phyloP scores from a whole-genome alignment of 805 yeast genomes.

The Pichia thaimueangensis region DNA sequence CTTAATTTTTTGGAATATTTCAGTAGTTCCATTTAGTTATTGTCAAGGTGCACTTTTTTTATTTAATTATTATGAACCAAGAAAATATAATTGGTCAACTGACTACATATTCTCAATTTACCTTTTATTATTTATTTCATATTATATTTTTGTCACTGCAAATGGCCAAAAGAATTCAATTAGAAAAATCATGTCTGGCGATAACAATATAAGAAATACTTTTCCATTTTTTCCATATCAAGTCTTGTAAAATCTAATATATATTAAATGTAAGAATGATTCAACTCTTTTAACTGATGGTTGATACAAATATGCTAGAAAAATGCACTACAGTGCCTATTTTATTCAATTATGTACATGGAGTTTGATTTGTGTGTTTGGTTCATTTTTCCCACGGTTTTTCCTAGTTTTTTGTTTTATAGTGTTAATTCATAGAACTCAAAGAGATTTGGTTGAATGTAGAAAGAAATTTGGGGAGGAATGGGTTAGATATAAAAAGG shows the following conservation, averaged over 20 bases:
- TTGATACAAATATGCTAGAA: slow-evolving; percentile 91
- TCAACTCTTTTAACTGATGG: slow-evolving; percentile 84
- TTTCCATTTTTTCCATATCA: slow-evolving; percentile 92
- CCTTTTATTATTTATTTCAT: slow-evolving; percentile 55
- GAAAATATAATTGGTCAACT: slow-evolving; percentile 70
- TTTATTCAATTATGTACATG: slow-evolving; percentile 81
- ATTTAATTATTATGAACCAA: slow-evolving; percentile 76
- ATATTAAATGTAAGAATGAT: slow-evolving; percentile 80
- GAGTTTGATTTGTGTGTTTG: slow-evolving; percentile 87
- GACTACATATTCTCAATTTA: slow-evolving; percentile 52
- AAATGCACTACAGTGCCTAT: slow-evolving; percentile 93
- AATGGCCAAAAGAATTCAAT: slow-evolving; percentile 94
- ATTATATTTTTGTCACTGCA: slow-evolving; percentile 90
- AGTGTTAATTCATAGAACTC: slow-evolving; percentile 82
- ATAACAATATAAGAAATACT: slow-evolving; percentile 65
- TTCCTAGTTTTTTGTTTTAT: slow-evolving; percentile 86
- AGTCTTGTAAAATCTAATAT: slow-evolving; percentile 74
- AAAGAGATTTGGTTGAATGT: slow-evolving; percentile 83
- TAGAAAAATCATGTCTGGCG: slow-evolving; percentile 79
- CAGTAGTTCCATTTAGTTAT: slow-evolving; percentile 97
- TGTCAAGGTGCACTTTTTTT: slow-evolving; percentile 87
- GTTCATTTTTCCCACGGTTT: slow-evolving; percentile 90
- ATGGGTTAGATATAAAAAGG: slow-evolving; percentile 80
- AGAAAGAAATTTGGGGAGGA: slow-evolving; percentile 85
- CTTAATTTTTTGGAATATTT: slow-evolving; percentile 98